Evolutionary conservation across 208 protist genomes (phyloP).

Genomic region (Porcisia hertigi): DNA sequence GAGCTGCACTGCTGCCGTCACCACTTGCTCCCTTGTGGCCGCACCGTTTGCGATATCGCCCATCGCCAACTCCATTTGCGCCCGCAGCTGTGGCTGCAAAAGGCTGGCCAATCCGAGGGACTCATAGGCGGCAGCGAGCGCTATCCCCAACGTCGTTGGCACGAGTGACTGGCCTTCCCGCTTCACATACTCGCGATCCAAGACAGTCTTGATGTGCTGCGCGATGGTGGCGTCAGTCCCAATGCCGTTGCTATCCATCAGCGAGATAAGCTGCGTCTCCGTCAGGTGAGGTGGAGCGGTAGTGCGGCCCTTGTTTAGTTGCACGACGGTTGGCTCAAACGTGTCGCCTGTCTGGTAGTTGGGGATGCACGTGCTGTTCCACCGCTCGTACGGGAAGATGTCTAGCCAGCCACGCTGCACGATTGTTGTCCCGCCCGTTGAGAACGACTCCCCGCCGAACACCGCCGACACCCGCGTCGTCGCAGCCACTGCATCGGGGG

Average conservation of each 20-base stretch:
- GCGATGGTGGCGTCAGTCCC: slow-evolving; percentile 99
- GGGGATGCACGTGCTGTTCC: slow-evolving; percentile 91
- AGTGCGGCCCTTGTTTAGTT: slow-evolving; percentile 82
- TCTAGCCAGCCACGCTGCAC: slow-evolving; percentile 94
- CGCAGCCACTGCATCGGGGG: slow-evolving; percentile 87
- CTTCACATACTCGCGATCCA: slow-evolving; percentile 91
- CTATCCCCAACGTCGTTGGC: slow-evolving; percentile 95
- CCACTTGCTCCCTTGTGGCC: slow-evolving; percentile 77
- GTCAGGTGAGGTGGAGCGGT: slow-evolving; percentile 93
- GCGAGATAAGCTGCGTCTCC: slow-evolving; percentile 96
- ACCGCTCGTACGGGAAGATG: slow-evolving; percentile 90
- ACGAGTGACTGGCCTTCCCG: slow-evolving; percentile 79
- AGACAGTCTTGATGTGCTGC: slow-evolving; percentile 98
- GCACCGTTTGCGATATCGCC: slow-evolving; percentile 75
- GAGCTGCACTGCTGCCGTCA: slow-evolving; percentile 70
- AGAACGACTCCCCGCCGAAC: slow-evolving; percentile 89
- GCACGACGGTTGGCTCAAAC: slow-evolving; percentile 88
- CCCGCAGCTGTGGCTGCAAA: slow-evolving; percentile 89
- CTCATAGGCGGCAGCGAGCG: slow-evolving; percentile 96
- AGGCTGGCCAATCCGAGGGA: slow-evolving; percentile 92
- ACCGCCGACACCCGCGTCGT: slow-evolving; percentile 83
- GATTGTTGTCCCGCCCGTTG: slow-evolving; percentile 88
- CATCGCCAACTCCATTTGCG: slow-evolving; percentile 95
- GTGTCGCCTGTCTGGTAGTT: slow-evolving; percentile 87
- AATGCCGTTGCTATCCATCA: slow-evolving; percentile 98